Evolutionary conservation across 371 early-diverging fungal genomes (phyloP), one percentile per base, ranked within the genome.

Genomic region (Rhizopus microsporus): DNA sequence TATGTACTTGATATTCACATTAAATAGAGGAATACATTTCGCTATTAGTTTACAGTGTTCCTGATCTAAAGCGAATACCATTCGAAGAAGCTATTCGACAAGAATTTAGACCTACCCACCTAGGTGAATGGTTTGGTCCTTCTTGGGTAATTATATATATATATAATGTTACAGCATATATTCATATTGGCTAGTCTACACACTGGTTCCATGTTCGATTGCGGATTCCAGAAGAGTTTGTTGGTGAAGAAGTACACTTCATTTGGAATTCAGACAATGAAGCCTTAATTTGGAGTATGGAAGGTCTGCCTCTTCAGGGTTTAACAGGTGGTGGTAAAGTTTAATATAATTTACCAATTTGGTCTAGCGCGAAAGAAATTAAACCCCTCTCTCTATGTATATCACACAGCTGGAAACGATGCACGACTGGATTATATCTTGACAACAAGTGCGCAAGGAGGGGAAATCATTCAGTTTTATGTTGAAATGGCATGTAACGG

Each of bases 401-500:
- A 5, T 51, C n/a, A n/a, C n/a, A n/a, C n/a, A 75, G 77, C 72
- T 42, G 83, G 84, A 10, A 74, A 74, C 39, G 80, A 83, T 61
- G 85, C 86, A 50, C 75, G 85, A 30, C 87, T 89, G 56, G 93
- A 96, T 37, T 90, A 84, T 67, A 57, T 80, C 8, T 68, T 96
- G 29, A 81, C 88, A 4, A 58, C 74, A 17, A 69, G 75, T 38
- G 88, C 89, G 12, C 63, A 67, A 17, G 87, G 84, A 4, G 90
- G 87, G 1, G 91, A 92, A 58, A 67, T 71, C 13, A 73, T 85
- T 40, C 81, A 88, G n/a, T 80, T 94, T 47, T 93, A 86, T 62
- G 69, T 96, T 44, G 97, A 96, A 62, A 88, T 91, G 62, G 94
- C 93, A 2, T 93, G 94, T 67, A 96, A 97, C 66, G 89, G 90